A percentile compares a stretch with the other conserved stretches of the same genome.
Conservation (phyloP, 768 basidiomycete genomes). For the Serendipita sp. region DNA sequence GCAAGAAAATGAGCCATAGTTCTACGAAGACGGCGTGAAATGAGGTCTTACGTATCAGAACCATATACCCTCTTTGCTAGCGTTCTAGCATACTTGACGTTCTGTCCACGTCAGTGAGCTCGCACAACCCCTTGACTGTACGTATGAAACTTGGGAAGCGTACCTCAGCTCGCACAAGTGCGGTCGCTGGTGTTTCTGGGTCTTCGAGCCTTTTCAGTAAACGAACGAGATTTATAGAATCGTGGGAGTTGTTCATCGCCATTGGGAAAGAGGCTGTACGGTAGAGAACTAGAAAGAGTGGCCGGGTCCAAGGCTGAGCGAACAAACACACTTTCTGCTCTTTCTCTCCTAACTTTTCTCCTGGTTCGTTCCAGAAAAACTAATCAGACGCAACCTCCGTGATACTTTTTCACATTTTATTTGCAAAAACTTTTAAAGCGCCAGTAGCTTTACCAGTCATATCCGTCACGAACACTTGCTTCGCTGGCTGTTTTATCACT, state of each 20-base stretch:
- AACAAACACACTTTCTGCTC: background rate
- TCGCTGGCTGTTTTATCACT: background rate
- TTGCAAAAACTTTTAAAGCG: background rate
- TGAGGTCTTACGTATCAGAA: background rate
- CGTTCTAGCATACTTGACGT: background rate
- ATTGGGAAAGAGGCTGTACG: background rate
- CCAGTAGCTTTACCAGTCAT: background rate
- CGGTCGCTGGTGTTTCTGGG: background rate
- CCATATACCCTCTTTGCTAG: background rate
- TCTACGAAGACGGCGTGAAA: background rate
- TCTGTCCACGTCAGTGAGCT: background rate
- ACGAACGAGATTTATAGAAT: slow-evolving; percentile 3
- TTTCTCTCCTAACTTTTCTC: background rate
- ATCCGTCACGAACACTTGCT: background rate
- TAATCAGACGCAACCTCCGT: background rate
- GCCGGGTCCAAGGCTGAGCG: background rate
- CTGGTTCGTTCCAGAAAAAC: background rate
- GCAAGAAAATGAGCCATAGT: background rate
- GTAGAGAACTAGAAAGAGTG: background rate
- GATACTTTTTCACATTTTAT: background rate
- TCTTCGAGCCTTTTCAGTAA: background rate
- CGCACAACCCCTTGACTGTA: background rate
- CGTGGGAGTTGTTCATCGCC: background rate
- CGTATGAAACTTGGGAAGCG: background rate
- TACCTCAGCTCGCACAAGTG: background rate